These are phyloP conservation scores for Cucurbita ficifolia DNA, from an alignment of 306 rosid genomes.

Conservation along the genomic window DNA sequence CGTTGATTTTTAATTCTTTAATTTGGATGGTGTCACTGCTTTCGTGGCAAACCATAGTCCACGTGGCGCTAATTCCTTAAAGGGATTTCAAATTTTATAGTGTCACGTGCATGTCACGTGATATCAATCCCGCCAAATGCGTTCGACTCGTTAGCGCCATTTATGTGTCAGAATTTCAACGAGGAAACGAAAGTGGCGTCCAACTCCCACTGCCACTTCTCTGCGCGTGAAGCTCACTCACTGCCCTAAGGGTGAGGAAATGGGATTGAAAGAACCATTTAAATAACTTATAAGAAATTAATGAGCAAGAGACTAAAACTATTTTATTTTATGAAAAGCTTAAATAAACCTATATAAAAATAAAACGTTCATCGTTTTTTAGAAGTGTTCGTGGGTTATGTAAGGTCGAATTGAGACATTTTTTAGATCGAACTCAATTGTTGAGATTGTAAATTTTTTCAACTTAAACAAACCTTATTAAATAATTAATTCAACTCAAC, in stretches of 20 bases:
- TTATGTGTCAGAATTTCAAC: not conserved
- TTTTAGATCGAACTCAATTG: too few relatives aligned
- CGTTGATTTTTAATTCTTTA: not conserved
- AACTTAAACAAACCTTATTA: too few relatives aligned
- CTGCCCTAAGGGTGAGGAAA: not conserved
- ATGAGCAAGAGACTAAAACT: too few relatives aligned
- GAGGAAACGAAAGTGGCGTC: not conserved
- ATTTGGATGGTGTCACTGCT: not conserved
- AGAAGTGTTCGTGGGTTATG: too few relatives aligned
- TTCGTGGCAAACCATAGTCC: not conserved
- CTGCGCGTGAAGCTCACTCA: not conserved
- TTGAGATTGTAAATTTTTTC: too few relatives aligned
- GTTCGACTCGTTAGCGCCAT: too few relatives aligned
- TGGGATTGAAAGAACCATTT: not conserved
- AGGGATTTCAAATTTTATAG: not conserved
- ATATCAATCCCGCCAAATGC: not conserved
- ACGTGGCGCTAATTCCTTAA: not conserved
- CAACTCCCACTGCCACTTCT: not conserved
- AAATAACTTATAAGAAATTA: too few relatives aligned
- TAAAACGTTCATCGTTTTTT: too few relatives aligned
- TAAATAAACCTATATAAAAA: too few relatives aligned
- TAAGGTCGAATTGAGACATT: too few relatives aligned
- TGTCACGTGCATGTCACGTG: conserved; percentile 13
- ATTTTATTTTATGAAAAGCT: too few relatives aligned
- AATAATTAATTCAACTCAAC: too few relatives aligned